Evolutionary conservation across 352 stramenopile genomes (phyloP).

Genomic region (Elongisporangium prolatum): DNA sequence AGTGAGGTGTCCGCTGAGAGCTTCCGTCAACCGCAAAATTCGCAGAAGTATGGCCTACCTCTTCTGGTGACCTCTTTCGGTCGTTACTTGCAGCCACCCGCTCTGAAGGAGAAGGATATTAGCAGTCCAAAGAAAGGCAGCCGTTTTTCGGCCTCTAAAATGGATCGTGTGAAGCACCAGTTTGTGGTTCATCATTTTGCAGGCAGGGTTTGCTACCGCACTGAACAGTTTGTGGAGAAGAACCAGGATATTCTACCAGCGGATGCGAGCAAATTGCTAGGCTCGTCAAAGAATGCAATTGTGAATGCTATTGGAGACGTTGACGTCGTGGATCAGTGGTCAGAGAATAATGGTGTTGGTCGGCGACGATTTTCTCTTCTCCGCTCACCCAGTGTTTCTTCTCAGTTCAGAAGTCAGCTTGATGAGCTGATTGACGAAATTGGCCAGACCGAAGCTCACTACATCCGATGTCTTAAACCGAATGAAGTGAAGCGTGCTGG

Average conservation of each 20-base stretch:
- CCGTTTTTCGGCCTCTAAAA: slow-evolving; percentile 72
- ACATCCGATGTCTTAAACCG: slow-evolving; percentile 98
- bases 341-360: slow-evolving; percentile 13
- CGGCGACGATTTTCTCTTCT: slow-evolving; percentile 46
- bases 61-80: slow-evolving; percentile 64
- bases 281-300: slow-evolving; percentile 56
- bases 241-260: slow-evolving; percentile 79
- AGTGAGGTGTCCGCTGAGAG: slow-evolving; percentile 19
- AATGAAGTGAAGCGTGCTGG: slow-evolving; percentile 89
- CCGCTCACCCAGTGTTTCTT: slow-evolving; percentile 74
- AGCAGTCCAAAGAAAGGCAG: slow-evolving; percentile 30
- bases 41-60: slow-evolving; percentile 43
- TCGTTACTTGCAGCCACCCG: slow-evolving; percentile 41
- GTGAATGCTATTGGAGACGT: slow-evolving; percentile 50
- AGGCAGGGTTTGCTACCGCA: slow-evolving; percentile 66
- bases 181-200: slow-evolving; percentile 85
- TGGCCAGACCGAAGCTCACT: slow-evolving; percentile 94
- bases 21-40: slow-evolving; percentile 29
- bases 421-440: slow-evolving; percentile 93
- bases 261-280: slow-evolving; percentile 49
- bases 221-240: slow-evolving; percentile 84
- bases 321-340: slow-evolving; percentile 35
- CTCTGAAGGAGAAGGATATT: slow-evolving; percentile 35
- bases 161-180: slow-evolving; percentile 76
- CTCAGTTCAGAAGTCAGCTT: slow-evolving; percentile 93